Base-by-base conservation (phyloP, 163 green algal species). In the Chloroidium sp. region DNA sequence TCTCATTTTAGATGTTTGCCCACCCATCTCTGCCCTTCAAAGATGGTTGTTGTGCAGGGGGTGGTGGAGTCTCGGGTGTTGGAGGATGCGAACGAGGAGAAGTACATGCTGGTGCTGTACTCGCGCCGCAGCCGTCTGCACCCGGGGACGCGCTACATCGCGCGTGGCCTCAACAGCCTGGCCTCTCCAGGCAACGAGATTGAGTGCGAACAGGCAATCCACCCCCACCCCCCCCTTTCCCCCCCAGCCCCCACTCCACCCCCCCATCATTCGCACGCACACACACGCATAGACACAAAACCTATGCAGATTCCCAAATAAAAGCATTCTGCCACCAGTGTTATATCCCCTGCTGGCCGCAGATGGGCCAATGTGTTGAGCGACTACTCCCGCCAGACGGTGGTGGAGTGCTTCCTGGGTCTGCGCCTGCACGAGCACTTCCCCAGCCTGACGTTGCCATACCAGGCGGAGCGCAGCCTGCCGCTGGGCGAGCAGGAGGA, bases 81-180 rank as follows among this genome's bases (percentile, higher is more conserved):
- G 64, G 80, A 89, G 3, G 93, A 97, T 83, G 86, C 89, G 61
- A 81, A 84, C 10, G 90, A 90, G 2, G 59, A 80, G 2, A 80
- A 81, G 14, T 96, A 93, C 84, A 88, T 83, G 59, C 78, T 97
- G 69, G 86, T 85, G 1, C 84, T 96, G 36, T 79, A 98, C 61
- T 94, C 90, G 4, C 85, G 95, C 2, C 88, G 93, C 67, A 93
- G 88, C 81, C 83, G 95, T n/a, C 87, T 97, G 82, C 95, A 99
- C 83, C 91, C 94, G 0, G 96, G 96, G 74, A 98, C 95, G 58
- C 90, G 96, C 14, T 98, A 97, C 89, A 86, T 92, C 1, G 94
- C 95, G n/a, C 88, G 96, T 4, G 96, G 96, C 1, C 87, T 99
- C 6, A 99, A 99, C 83, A 86, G 90, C 61, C 82, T 89, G 36